Evolutionary conservation across 441 rosid genomes (phyloP), one percentile per base, ranked within the genome.

Genomic region (Iberis amara): DNA sequence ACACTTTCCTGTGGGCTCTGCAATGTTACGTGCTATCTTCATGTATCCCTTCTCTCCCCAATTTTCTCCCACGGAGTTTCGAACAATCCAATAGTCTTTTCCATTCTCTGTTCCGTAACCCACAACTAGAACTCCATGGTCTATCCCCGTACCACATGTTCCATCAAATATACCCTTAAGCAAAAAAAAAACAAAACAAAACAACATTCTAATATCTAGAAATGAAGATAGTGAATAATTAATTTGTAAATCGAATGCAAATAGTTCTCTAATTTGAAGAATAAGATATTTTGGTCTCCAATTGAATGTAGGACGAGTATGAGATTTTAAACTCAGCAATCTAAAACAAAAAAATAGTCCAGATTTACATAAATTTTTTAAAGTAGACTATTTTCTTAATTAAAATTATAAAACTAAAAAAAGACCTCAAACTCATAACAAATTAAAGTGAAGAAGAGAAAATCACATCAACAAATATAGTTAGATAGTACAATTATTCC

Each of bases 41-140:
- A 90, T 48, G 61, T 85, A 90, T 1, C 98, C 98, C 0, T 35
- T n/a, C 75, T 87, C 96, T 41, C 98, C 98, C 96, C 96, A 90
- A 61, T 64, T 64, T 0, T 5, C n/a, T n/a, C 96, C 98, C 98
- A 87, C 7, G 96, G n/a, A 90, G 57, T 87, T 87, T 66, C 66
- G 79, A n/a, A 87, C 86, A 4, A 79, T 75, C 96, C 95, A 87
- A 59, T 78, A 87, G 60, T 81, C 87, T 30, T 61, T 51, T 7
- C 92, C 88, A 0, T 73, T 61, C 14, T 81, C 95, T 8, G 83
- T 72, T 52, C 98, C 98, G 10, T 90, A 90, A 26, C 98, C 98
- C 0, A 90, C 90, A 0, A 82, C 92, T 4, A 73, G 60, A 59
- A 87, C 94, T 8, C 96, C 96, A 11, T 90, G 98, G 81, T 90